Evolutionary conservation across 345 rosid genomes (phyloP), one percentile per base, ranked within the genome.

Genomic region (Eucalyptus paniculata): DNA sequence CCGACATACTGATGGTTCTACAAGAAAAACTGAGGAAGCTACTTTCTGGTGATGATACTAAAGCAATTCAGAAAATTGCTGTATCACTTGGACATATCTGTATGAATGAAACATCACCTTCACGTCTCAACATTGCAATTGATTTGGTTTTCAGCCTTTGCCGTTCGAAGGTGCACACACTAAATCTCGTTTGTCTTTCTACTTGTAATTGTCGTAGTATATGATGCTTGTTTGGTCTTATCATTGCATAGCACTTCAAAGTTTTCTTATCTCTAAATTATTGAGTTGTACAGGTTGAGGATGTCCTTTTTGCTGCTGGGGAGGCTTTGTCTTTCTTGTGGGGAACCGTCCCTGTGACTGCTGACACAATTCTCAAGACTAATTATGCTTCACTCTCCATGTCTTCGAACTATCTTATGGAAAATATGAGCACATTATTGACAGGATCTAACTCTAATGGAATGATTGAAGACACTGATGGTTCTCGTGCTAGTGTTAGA

Each of bases 251-350:
- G 37, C 34, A 23, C 65, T 56, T 87, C 88, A 91, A 53, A n/a
- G 49, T 26, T 24, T 47, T 88, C 65, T 87, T 88, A 90, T 21
- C 90, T 87, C 92, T 87, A 86, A 86, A 91, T 13, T 89, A 86
- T 93, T 87, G 88, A 87, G 89, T 54, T 92, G 47, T 90, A 81
- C 94, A 97, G 99, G 99, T 96, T 92, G 99, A 97, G 95, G 99
- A 97, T 92, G 91, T 96, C 88, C 93, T 97, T 87, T 97, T 97
- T 94, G 98, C 99, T 82, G 99, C 96, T 89, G 99, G 99, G 90
- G 99, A 97, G 92, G 99, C 98, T 89, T 90, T 97, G 82, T 92
- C 99, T 87, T 97, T 97, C 92, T 89, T 97, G 89, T 97, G 99
- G 99, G 99, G 99, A 65, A 94, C 98, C 62, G 96, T 96, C 86